Evolutionary conservation across 176 grass and related monocot species (phyloP), one percentile per base, ranked within the genome.

Genomic region (Musa schizocarpa): DNA sequence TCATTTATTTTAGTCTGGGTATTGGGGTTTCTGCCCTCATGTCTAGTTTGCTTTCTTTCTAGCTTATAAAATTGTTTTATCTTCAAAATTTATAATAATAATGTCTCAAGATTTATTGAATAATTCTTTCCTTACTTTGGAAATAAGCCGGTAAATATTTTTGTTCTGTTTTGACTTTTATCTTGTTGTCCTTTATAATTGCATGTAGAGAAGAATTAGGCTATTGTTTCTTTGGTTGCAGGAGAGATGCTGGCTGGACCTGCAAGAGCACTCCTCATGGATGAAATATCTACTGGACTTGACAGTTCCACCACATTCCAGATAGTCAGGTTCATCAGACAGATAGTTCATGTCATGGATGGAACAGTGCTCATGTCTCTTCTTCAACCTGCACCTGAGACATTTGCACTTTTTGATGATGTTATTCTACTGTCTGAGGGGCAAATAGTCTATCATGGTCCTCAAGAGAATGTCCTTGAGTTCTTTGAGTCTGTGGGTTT

Each of bases 291-390:
- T 17, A 92, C 90, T 9, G 90, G 90, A 21, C 84, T 92, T 54
- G 90, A 92, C 76, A 92, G 90, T 43, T 89, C 86, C 63, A 92
- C 86, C 50, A 92, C 90, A 29, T 92, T 84, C 75, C 69, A 92
- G 79, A 89, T 89, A 52, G 81, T 92, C 1, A 92, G 86, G 65
- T 92, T 57, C 63, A 77, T 92, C 11, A 80, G 77, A 3, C 86
- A 92, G n/a, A 72, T 82, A 55, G 86, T 86, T 67, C 90, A 89
- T 80, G 81, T 92, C 64, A 74, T 92, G 81, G 85, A 86, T 72
- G 76, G 80, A 53, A 92, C 86, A 19, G 84, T 89, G 13, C 53
- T 92, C 68, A 84, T 92, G 22, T 88, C 90, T 63, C 86, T 92
- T 51, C 84, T 92, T 54, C 90, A 92, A 49, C 90, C 90, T 68